Conservation (phyloP, 2,329 filamentous ascomycete species). For the Penicillium sp. region DNA sequence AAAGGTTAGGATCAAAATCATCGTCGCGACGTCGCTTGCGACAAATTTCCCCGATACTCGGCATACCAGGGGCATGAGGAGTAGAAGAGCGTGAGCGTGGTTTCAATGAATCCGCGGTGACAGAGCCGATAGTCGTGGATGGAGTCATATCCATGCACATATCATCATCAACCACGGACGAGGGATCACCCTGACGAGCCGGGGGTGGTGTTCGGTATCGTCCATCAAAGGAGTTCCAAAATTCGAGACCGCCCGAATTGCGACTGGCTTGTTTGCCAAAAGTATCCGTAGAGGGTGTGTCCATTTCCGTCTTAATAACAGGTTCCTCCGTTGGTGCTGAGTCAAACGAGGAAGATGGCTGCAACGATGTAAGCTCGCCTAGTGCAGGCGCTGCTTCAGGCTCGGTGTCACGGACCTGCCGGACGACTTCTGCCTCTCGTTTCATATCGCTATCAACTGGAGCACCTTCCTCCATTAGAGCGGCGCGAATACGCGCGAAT, state of each 20-base stretch:
- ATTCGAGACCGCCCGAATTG: slow-evolving; percentile 69
- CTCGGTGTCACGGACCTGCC: slow-evolving; percentile 90
- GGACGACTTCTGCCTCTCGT: slow-evolving; percentile 91
- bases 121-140: slow-evolving; percentile 32
- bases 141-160: slow-evolving; percentile 42
- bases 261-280: slow-evolving; percentile 73
- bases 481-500: slow-evolving; percentile 88
- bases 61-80: slow-evolving; percentile 39
- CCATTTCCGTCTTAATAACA: slow-evolving; percentile 30
- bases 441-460: slow-evolving; percentile 86
- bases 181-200: slow-evolving; percentile 56
- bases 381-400: slow-evolving; percentile 49
- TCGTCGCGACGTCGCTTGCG: slow-evolving; percentile 83
- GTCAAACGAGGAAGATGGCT: slow-evolving; percentile 37
- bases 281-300: slow-evolving; percentile 59
- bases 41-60: slow-evolving; percentile 71
- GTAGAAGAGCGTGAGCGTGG: slow-evolving; percentile 42
- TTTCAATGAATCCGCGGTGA: slow-evolving; percentile 30
- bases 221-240: slow-evolving; percentile 79
- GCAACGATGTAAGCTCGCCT: slow-evolving; percentile 50
- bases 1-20: slow-evolving; percentile 81
- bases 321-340: slow-evolving; percentile 15
- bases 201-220: slow-evolving; percentile 64
- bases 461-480: slow-evolving; percentile 80
- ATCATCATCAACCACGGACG: slow-evolving; percentile 47